phyloP scores from a whole-genome alignment of 2,329 filamentous ascomycete species.

The Epichloe baconii region DNA sequence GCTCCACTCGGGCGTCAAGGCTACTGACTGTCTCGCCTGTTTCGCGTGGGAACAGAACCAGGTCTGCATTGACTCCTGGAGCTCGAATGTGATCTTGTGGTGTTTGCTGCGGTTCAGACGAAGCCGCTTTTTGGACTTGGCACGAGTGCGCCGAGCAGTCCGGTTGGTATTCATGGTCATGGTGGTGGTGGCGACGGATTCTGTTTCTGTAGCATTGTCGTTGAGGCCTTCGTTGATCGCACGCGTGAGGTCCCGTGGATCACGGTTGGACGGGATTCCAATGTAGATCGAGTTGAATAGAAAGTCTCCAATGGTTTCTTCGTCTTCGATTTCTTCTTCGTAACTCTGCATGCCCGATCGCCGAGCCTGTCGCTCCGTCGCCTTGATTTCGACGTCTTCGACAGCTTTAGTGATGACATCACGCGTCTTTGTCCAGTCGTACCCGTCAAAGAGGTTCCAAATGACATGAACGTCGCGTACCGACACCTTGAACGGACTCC shows the following conservation, averaged over 20 bases:
- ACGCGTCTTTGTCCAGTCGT: slow-evolving; percentile 85
- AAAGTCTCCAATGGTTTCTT: slow-evolving; percentile 83
- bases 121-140: slow-evolving; percentile 43
- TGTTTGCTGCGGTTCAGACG: slow-evolving; percentile 73
- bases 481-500: slow-evolving; percentile 62
- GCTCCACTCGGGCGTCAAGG: slow-evolving; percentile 67
- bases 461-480: slow-evolving; percentile 85
- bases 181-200: slow-evolving; percentile 71
- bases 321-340: slow-evolving; percentile 65
- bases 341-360: slow-evolving; percentile 42
- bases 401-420: slow-evolving; percentile 81
- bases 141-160: slow-evolving; percentile 27
- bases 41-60: slow-evolving; percentile 65
- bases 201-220: slow-evolving; percentile 76
- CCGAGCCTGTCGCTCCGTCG: slow-evolving; percentile 57
- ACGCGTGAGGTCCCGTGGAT: slow-evolving; percentile 66
- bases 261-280: slow-evolving; percentile 73
- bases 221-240: slow-evolving; percentile 84
- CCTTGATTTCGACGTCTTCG: slow-evolving; percentile 71
- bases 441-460: slow-evolving; percentile 96
- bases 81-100: slow-evolving; percentile 92
- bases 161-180: slow-evolving; percentile 44
- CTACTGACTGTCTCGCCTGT: slow-evolving; percentile 77
- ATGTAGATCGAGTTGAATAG: slow-evolving; percentile 99
- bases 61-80: slow-evolving; percentile 69